Conservation (phyloP, 441 rosid species). For the Croton setiger region DNA sequence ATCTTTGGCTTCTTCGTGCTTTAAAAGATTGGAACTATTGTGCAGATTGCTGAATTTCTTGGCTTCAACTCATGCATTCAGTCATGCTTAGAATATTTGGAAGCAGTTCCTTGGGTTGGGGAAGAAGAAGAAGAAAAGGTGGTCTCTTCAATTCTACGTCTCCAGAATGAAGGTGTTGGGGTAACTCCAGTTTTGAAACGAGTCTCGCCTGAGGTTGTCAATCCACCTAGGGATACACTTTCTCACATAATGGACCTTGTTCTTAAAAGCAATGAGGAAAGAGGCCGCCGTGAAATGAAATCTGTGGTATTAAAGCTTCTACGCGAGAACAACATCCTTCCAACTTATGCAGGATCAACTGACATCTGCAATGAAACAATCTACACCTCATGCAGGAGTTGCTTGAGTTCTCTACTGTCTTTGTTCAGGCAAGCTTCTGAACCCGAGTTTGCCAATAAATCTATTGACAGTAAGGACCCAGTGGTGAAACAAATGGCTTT, state of each 20-base stretch:
- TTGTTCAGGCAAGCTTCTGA: slow-evolving; percentile 57
- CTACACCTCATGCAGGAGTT: slow-evolving; percentile 60
- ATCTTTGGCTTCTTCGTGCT: slow-evolving; percentile 11
- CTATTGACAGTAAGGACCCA: slow-evolving; percentile 36
- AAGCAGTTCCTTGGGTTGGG: slow-evolving; percentile 99
- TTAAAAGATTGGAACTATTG: slow-evolving; percentile 17
- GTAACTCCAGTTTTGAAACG: slow-evolving; percentile 71
- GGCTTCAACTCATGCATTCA: slow-evolving; percentile 66
- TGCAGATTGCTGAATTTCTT: slow-evolving; percentile 72
- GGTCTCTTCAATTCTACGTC: slow-evolving; percentile 63
- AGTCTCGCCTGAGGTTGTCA: slow-evolving; percentile 52
- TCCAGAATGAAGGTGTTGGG: slow-evolving; percentile 65
- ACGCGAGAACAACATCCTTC: slow-evolving; percentile 53
- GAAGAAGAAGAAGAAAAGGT: slow-evolving; percentile 97
- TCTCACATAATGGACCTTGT: slow-evolving; percentile 77
- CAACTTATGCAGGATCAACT: slow-evolving; percentile 38
- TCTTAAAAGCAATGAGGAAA: slow-evolving; percentile 88
- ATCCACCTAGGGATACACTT: slow-evolving; percentile 65
- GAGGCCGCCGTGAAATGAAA: slow-evolving; percentile 89
- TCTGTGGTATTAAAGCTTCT: slow-evolving; percentile 83
- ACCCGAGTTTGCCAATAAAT: slow-evolving; percentile 34
- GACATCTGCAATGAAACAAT: slow-evolving; percentile 66
- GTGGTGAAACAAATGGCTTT: slow-evolving; percentile 63
- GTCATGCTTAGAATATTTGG: slow-evolving; percentile 85
- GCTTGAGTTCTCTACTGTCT: slow-evolving; percentile 54